These are phyloP conservation scores for Coemansia sp. DNA, from an alignment of 192 early-diverging fungal genomes.

Conservation along the genomic window DNA sequence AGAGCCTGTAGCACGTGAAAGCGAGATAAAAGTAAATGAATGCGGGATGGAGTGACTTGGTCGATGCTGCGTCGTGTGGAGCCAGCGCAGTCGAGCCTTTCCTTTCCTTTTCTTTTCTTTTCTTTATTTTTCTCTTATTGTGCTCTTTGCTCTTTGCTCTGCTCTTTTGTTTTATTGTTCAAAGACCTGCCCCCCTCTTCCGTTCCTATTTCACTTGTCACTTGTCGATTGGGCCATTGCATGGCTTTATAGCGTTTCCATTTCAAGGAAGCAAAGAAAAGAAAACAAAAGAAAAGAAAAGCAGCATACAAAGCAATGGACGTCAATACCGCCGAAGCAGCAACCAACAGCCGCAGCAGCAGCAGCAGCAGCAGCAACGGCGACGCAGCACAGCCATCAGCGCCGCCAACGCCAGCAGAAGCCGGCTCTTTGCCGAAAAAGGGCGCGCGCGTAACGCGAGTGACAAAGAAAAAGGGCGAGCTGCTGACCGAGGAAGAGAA, in stretches of 20 bases:
- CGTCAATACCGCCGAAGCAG: neutral
- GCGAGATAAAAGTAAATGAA: neutral
- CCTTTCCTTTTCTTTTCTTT: neutral
- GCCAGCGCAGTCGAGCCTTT: no score
- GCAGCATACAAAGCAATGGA: neutral
- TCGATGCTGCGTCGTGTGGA: no score
- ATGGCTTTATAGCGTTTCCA: no score
- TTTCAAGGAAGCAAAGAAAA: no score
- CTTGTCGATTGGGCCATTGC: no score
- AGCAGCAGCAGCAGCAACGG: neutral
- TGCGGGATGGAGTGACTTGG: no score
- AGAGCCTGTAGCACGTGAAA: neutral
- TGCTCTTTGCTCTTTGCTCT: neutral
- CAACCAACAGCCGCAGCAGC: no score
- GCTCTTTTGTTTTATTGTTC: no score
- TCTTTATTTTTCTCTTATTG: neutral
- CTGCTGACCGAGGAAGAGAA: slow-evolving; percentile 87
- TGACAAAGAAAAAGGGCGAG: slow-evolving; percentile 58
- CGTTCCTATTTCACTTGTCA: no score
- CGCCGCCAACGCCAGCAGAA: slow-evolving; percentile 2
- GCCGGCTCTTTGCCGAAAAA: slow-evolving; percentile 9
- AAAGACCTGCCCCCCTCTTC: no score
- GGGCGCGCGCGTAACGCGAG: slow-evolving; percentile 11
- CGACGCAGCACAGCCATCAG: neutral
- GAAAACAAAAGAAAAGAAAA: no score